Conservation (phyloP, 768 basidiomycete species). For the Lepiota venenata region DNA sequence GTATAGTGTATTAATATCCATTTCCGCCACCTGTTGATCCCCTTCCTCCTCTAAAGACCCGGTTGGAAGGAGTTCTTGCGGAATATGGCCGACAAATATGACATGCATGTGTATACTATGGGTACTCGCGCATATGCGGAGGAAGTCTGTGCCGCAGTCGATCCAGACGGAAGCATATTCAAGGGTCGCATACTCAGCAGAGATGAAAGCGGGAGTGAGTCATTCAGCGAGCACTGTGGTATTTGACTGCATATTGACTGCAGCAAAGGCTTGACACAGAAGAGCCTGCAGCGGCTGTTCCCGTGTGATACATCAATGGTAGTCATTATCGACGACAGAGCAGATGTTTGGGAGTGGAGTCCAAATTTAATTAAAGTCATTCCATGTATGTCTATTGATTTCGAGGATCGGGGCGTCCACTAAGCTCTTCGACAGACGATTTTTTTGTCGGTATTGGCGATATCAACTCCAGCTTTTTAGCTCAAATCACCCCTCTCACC, state of each 20-base stretch:
- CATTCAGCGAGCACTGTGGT: not conserved
- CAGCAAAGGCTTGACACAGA: conserved; percentile 79
- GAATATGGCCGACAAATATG: conserved; percentile 73
- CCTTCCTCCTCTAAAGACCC: conserved; percentile 43
- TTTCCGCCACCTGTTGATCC: conserved; percentile 9
- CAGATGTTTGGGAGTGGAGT: conserved; percentile 98
- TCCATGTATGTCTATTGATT: conserved; percentile 61
- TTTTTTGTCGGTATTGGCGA: conserved; percentile 99
- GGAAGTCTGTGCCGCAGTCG: conserved; percentile 91
- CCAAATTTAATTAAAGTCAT: conserved; percentile 96
- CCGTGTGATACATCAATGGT: conserved; percentile 99
- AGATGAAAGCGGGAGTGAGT: conserved; percentile 95
- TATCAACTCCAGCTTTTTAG: conserved; percentile 93
- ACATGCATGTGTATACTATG: conserved; percentile 99
- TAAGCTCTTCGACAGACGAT: conserved; percentile 60
- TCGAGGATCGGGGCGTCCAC: not conserved
- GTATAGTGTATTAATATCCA: conserved; percentile 41
- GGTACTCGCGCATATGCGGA: conserved; percentile 97
- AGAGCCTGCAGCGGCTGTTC: conserved; percentile 88
- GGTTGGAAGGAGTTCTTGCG: conserved; percentile 80
- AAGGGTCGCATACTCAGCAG: conserved; percentile 86
- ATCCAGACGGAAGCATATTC: conserved; percentile 83
- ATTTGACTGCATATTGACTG: conserved; percentile 15
- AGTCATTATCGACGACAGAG: conserved; percentile 97
- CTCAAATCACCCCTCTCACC: conserved; percentile 63